Base-by-base conservation (phyloP, 2,329 filamentous ascomycete genomes). In the Beauveria caledonica region DNA sequence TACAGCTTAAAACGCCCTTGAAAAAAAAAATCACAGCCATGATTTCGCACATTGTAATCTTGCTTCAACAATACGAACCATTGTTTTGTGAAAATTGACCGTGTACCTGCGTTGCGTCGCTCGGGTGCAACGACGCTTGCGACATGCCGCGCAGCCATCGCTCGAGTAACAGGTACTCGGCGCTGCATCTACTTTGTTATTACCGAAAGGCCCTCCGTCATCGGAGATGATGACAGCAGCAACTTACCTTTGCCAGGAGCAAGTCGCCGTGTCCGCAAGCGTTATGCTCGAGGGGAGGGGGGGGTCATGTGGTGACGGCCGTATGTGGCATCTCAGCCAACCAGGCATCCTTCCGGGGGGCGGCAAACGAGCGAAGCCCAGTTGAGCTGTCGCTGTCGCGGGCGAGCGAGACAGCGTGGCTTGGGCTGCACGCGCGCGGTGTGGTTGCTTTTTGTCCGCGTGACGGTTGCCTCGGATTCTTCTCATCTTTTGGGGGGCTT, bases 241-340 rank as follows among this genome's bases (percentile, higher is more conserved):
- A 53, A 36, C 13, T 36, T 36, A 15, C 33, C 13, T 13, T 13
- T 36, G 33, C 11, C 33, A 36, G 13, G 15, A 36, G 33, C 33
- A 36, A 36, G 33, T 36, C 11, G 33, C 11, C 11, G 33, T 6
- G 5, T 36, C 33, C 33, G 33, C 5, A 36, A 33, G 1, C 33
- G 33, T 11, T 13, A 36, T 36, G 33, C 33, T 6, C 13, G 33
- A 36, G 5, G 10, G 23, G 36, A 23, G 42, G 8, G 13, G 13
- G 19, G 5, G 39, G 56, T 59, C 56, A 59, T 59, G 56, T 59
- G 56, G 56, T 25, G 39, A 13, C 8, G 23, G 17, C n/a, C 56
- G 39, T 49, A 59, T 59, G 56, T 59, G 39, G 56, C 15, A 50
- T 39, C 17, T 42, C 55, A 52, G 48, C 40, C 55, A 50, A 58